Evolutionary conservation across 202 grass and related monocot genomes (phyloP), one percentile per base, ranked within the genome.

Genomic region (Dendrocalamus latiflorus): DNA sequence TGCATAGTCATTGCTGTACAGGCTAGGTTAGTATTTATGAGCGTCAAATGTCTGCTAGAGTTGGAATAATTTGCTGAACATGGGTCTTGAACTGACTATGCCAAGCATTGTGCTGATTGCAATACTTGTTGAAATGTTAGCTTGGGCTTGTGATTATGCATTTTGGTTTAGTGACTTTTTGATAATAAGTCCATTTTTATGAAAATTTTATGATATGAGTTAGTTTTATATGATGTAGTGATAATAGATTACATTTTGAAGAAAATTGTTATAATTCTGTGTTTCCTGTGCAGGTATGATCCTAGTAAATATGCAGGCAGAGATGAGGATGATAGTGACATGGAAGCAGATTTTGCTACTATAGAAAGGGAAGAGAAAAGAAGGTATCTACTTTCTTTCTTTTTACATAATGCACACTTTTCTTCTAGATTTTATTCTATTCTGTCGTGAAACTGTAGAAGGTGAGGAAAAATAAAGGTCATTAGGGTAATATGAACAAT

Each of bases 281-380:
- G 21, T 21, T 16, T 77, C 65, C 12, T 71, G 8, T 91, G 78
- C 74, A 99, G 96, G 83, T 99, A 99, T 67, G 91, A 99, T 76
- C 96, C 96, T 78, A 85, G 88, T 57, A 99, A 51, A 86, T 99
- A 88, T 84, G 83, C 75, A 14, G 91, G 81, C 74, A 87, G 80
- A 66, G 96, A 99, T 65, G 96, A 96, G 0, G 96, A 99, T 89
- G 96, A 86, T 25, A 99, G 96, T 79, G 96, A 99, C 82, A 99
- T 99, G 96, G 96, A 99, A 83, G 96, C 94, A 42, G 93, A 94
- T 74, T 99, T 99, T 66, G 89, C 92, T 86, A 88, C 88, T 24
- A 99, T 99, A 42, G 91, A 99, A 44, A 94, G 82, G 82, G 96
- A 99, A 85, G 96, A 99, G 67, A 89, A 33, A 65, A 85, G 77